Base-by-base conservation (phyloP, 2,329 filamentous ascomycete genomes). In the Fusarium dlaminii region DNA sequence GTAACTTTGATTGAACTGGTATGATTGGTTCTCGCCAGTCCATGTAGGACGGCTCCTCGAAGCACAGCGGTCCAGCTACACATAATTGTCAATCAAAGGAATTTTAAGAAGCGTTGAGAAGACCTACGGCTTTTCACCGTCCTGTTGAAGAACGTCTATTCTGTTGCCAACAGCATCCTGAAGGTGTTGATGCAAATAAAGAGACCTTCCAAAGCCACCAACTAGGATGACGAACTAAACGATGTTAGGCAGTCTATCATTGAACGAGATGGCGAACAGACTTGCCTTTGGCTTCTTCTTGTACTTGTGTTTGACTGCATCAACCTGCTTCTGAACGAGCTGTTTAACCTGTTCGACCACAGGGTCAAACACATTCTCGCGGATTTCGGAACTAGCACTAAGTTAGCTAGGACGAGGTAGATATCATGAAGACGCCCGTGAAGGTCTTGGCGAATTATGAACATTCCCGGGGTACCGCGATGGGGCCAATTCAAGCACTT, bases 131-230 rank as follows among this genome's bases (percentile, higher is more conserved):
- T 72, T 76, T 1, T 67, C 56, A 0, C 80, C 79, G 3, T 66
- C 60, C 3, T 77, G 70, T 11, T 84, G 83, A 1, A 85, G 68
- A 12, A 85, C 65, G 8, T 78, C 78, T 3, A 73, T 56, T 27
- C 60, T 62, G 12, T 37, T 73, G 12, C 34, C 63, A 0, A 77
- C n/a, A 0, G 30, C 40, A 0, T 62, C 34, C 0, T 68, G 66
- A 3, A 86, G 68, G 5, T 70, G 64, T 6, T 76, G 63, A 15
- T 70, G 70, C 5, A 86, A 43, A 22, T 82, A 83, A 0, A 30
- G 45, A 30, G 78, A 82, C 20, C 80, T 74, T 0, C 84, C 84
- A 32, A 86, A 83, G 0, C 84, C 84, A 0, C 84, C 84, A 0
- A 83, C 84, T 1, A 86, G 75, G 11, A 86, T 78, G 6, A 85